phyloP scores from a whole-genome alignment of 345 rosid genomes.

The Lenwebbia sp. region DNA sequence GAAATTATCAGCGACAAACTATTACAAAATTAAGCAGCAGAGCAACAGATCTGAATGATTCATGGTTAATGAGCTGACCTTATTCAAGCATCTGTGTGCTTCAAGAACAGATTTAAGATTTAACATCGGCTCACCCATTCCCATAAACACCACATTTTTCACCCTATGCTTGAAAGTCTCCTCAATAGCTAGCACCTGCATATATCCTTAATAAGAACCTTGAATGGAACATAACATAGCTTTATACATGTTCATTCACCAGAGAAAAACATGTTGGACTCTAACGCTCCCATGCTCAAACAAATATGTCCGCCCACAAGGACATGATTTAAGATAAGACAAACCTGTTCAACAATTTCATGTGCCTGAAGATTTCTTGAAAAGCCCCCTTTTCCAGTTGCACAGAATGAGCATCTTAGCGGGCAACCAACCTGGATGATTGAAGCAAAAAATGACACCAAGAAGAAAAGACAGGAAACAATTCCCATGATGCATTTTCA shows the following conservation, averaged over 20 bases:
- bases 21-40: background rate
- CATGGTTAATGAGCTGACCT: constrained; percentile 32
- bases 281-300: background rate
- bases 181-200: constrained; percentile 84
- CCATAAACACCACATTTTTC: constrained; percentile 96
- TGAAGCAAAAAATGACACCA: background rate
- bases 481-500: background rate
- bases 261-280: background rate
- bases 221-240: background rate
- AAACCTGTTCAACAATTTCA: constrained; percentile 91
- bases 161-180: constrained; percentile 84
- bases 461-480: background rate
- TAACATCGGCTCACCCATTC: constrained; percentile 99
- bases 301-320: background rate
- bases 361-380: constrained; percentile 85
- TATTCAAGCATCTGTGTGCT: constrained; percentile 85
- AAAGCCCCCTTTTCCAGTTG: constrained; percentile 96
- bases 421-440: constrained; percentile 87
- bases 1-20: background rate
- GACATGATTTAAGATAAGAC: background rate
- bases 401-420: constrained; percentile 93
- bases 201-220: background rate
- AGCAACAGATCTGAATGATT: background rate
- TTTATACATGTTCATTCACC: background rate
- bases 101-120: constrained; percentile 87